phyloP scores from a whole-genome alignment of 2,329 filamentous ascomycete genomes.

The Trichoderma simmonsii region DNA sequence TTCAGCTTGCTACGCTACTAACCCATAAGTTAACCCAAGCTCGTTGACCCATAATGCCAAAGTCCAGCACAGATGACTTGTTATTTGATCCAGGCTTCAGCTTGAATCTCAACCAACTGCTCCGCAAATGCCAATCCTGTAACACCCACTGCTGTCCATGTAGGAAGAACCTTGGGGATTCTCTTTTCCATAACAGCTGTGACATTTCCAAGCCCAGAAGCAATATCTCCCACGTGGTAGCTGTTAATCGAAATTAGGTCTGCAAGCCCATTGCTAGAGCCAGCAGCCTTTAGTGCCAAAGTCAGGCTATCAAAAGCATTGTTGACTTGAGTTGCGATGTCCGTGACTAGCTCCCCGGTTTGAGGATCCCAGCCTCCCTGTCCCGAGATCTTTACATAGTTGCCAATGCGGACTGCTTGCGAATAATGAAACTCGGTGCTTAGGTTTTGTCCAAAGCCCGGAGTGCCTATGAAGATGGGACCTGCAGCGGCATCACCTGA shows the following conservation, averaged over 20 bases:
- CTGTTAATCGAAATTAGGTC: neutral
- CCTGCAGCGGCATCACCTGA: neutral
- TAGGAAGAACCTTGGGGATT: neutral
- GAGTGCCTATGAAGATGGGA: neutral
- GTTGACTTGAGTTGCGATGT: neutral
- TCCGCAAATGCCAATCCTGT: neutral
- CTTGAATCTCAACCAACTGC: neutral
- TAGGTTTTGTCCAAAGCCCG: neutral
- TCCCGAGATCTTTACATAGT: neutral
- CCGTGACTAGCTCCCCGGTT: neutral
- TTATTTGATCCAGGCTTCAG: neutral
- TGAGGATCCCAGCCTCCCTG: neutral
- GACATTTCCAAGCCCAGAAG: neutral
- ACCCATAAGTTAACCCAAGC: neutral
- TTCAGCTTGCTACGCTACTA: neutral
- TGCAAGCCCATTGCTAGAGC: neutral
- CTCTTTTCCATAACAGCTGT: neutral
- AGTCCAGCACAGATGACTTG: neutral
- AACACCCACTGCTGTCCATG: neutral
- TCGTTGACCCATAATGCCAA: neutral
- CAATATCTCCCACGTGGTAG: neutral
- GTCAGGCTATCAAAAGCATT: neutral
- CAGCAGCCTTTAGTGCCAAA: neutral
- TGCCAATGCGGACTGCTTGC: neutral
- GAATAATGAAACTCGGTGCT: neutral